These are phyloP conservation scores for Kondoa subrosea DNA, from an alignment of 768 basidiomycete species.

Conservation along the genomic window DNA sequence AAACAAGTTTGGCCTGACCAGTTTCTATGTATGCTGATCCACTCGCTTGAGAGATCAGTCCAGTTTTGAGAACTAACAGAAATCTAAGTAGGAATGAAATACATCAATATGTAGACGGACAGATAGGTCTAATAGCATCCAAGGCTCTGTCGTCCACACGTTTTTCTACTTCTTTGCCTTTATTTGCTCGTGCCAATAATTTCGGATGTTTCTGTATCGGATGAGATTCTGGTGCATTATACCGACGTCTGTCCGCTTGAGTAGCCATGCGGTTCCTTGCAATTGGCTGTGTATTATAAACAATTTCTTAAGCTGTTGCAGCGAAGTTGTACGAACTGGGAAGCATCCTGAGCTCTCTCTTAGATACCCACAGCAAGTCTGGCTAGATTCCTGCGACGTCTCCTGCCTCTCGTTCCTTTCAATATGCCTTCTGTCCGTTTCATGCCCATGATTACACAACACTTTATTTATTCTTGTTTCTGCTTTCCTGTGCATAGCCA, in stretches of 20 bases:
- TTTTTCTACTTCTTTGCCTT: conserved; percentile 30
- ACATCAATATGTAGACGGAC: conserved; percentile 38
- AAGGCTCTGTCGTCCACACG: conserved; percentile 42
- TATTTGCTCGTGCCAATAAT: conserved; percentile 12
- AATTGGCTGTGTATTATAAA: not conserved
- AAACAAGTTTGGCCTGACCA: conserved; percentile 77
- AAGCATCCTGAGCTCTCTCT: not conserved
- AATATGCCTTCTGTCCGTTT: no score
- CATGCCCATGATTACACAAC: no score
- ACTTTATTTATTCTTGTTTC: not conserved
- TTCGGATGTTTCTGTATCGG: conserved; percentile 39
- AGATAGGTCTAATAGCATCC: conserved; percentile 65
- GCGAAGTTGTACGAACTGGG: no score
- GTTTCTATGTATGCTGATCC: conserved; percentile 95
- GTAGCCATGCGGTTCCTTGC: not conserved
- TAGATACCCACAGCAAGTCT: not conserved
- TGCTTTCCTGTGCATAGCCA: not conserved
- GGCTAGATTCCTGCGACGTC: no score
- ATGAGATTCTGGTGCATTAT: conserved; percentile 76
- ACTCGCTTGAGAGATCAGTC: conserved; percentile 79
- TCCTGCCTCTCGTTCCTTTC: no score
- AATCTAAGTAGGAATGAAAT: conserved; percentile 16
- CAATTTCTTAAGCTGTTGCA: no score
- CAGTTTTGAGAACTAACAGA: conserved; percentile 61
- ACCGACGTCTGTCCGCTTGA: conserved; percentile 58